Evolutionary conservation across 352 stramenopile genomes (phyloP).

Genomic region (Globisporangium alternatum): DNA sequence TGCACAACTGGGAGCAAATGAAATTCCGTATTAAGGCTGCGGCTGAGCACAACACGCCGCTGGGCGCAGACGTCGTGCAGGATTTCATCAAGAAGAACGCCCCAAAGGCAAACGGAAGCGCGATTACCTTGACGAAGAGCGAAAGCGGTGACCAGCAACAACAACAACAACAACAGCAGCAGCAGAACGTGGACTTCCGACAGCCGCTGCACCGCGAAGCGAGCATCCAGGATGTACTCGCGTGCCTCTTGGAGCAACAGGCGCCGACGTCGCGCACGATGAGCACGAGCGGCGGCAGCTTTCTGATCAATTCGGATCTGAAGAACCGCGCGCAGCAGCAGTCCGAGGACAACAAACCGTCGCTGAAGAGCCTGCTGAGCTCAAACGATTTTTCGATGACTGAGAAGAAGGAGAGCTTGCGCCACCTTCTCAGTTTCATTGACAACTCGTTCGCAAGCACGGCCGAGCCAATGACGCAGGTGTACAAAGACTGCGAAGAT

Average conservation of each 20-base stretch:
- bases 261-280: constrained; percentile 43
- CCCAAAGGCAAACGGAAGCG: constrained; percentile 26
- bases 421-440: constrained; percentile 79
- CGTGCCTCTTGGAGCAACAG: constrained; percentile 72
- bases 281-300: constrained; percentile 48
- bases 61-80: constrained; percentile 28
- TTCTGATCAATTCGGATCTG: constrained; percentile 53
- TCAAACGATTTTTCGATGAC: constrained; percentile 82
- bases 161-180: constrained; percentile 11
- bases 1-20: constrained; percentile 80
- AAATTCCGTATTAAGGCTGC: constrained; percentile 57
- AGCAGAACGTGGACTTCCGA: constrained; percentile 35
- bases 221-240: constrained; percentile 76
- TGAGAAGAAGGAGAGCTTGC: constrained; percentile 85
- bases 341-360: constrained; percentile 37
- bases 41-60: constrained; percentile 40
- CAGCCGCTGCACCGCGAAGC: constrained; percentile 64
- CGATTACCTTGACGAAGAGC: constrained; percentile 12
- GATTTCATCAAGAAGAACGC: constrained; percentile 41
- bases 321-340: constrained; percentile 36
- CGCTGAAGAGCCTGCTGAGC: constrained; percentile 78
- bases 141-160: neutral
- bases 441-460: constrained; percentile 81
- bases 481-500: constrained; percentile 80
- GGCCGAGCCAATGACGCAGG: constrained; percentile 69